A percentile compares a stretch with the other conserved stretches of the same genome.
Evolutionary conservation across 2,329 filamentous ascomycete genomes (phyloP).

Genomic region (Fusarium sp.): DNA sequence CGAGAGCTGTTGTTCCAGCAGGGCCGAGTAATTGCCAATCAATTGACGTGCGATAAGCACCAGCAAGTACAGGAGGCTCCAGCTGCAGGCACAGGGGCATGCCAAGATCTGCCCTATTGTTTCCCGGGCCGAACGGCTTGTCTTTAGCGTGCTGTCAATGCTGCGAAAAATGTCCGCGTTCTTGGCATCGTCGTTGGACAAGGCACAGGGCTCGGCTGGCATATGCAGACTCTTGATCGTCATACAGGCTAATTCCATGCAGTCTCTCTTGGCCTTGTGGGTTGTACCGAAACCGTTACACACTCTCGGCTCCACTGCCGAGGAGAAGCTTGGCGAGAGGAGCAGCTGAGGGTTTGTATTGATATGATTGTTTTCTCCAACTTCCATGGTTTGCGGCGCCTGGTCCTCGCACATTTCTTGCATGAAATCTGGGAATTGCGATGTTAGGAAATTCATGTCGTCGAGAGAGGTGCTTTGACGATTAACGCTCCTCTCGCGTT

Average conservation of each 20-base stretch:
- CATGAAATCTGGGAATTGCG: neutral
- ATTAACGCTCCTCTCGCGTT: neutral
- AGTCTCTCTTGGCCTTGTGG: neutral
- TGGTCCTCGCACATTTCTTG: neutral
- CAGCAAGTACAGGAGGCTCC: neutral
- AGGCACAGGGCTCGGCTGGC: neutral
- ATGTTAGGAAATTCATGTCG: neutral
- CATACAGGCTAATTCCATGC: neutral
- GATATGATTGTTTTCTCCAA: neutral
- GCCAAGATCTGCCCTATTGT: neutral
- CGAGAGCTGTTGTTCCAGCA: too few species aligned
- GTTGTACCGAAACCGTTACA: neutral
- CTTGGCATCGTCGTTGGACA: conserved; percentile 2
- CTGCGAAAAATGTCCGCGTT: neutral
- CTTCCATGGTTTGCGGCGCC: neutral
- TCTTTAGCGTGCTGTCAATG: neutral
- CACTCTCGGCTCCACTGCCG: neutral
- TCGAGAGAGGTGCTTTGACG: neutral
- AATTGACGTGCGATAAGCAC: too few species aligned
- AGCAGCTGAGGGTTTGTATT: neutral
- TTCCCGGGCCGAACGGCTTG: neutral
- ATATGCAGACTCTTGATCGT: conserved; percentile 1
- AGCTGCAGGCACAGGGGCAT: neutral
- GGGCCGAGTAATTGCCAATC: neutral
- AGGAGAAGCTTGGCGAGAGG: neutral